Evolutionary conservation across 2,329 filamentous ascomycete species (phyloP), one percentile per base, ranked within the genome.

Genomic region (Ramichloridium luteum): DNA sequence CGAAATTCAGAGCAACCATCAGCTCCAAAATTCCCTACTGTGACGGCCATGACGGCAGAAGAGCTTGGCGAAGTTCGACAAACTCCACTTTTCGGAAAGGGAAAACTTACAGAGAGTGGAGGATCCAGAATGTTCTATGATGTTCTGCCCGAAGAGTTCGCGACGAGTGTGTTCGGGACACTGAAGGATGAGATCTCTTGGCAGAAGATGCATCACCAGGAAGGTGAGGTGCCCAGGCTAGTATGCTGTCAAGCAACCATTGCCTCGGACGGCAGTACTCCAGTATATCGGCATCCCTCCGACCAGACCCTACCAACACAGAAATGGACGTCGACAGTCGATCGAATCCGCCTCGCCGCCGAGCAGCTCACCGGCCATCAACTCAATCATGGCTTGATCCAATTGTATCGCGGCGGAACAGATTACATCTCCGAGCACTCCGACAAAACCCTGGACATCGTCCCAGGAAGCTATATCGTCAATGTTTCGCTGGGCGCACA

Each of bases 401-500:
- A 98, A 51, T 72, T 85, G 36, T 98, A 98, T 51, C 81, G 90
- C n/a, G 70, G 71, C 44, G 83, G 88, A 3, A 74, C 73, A 28
- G 90, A 98, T 57, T 84, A 84, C 53, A 98, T 98, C 40, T 90
- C 83, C 1, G 90, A 98, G 53, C 90, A 98, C 51, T 92, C 84
- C 23, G 90, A 98, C 55, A 98, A 98, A 60, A 93, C 88, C 0
- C 65, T 98, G 14, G 90, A 98, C 53, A 90, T 98, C 35, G 76
- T 74, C 9, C 73, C 70, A 15, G 75, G 68, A 4, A 90, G 81
- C 14, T 86, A 69, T 37, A 93, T 98, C 44, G 84, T 86, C 43
- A 98, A 96, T 50, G 74, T 93, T 30, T 93, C 84, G 43, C 69
- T 96, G n/a, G 90, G 90, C 1, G 86, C 88, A 1, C 77, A 92